Evolutionary conservation across 2,329 filamentous ascomycete species (phyloP).

Genomic region (Aureobasidium sp.): DNA sequence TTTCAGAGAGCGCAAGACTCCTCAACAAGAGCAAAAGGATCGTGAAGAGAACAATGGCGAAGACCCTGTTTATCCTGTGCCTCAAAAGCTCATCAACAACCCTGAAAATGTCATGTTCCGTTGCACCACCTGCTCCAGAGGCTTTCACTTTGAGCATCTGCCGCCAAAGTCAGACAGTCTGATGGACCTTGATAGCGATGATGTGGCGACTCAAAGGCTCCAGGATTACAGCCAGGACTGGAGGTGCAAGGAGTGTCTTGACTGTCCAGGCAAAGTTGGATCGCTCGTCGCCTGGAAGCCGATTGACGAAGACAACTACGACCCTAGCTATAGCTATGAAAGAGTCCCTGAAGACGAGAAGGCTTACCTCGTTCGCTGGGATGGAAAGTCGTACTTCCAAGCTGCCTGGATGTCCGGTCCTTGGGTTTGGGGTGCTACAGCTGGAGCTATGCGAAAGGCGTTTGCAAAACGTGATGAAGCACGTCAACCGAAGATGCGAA

Average conservation of each 20-base stretch:
- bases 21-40: slow-evolving; percentile 75
- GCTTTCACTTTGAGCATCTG: slow-evolving; percentile 79
- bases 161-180: slow-evolving; percentile 44
- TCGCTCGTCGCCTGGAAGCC: slow-evolving; percentile 87
- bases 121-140: slow-evolving; percentile 68
- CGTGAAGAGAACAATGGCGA: slow-evolving; percentile 70
- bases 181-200: slow-evolving; percentile 40
- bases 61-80: slow-evolving; percentile 66
- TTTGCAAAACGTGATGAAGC: slow-evolving; percentile 67
- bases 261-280: slow-evolving; percentile 60
- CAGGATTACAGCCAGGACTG: slow-evolving; percentile 68
- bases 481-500: slow-evolving; percentile 59
- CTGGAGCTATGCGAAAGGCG: slow-evolving; percentile 58
- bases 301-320: slow-evolving; percentile 49
- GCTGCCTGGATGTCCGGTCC: slow-evolving; percentile 81
- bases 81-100: slow-evolving; percentile 64
- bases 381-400: slow-evolving; percentile 69
- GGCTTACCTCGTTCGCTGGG: slow-evolving; percentile 91
- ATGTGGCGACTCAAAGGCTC: slow-evolving; percentile 55
- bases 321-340: slow-evolving; percentile 45
- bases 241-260: slow-evolving; percentile 71
- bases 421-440: slow-evolving; percentile 74
- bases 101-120: slow-evolving; percentile 71
- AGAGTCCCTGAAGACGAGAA: slow-evolving; percentile 68
- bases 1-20: slow-evolving; percentile 65